Evolutionary conservation across 345 rosid species (phyloP).

Genomic region (Pelargonium nanum): DNA sequence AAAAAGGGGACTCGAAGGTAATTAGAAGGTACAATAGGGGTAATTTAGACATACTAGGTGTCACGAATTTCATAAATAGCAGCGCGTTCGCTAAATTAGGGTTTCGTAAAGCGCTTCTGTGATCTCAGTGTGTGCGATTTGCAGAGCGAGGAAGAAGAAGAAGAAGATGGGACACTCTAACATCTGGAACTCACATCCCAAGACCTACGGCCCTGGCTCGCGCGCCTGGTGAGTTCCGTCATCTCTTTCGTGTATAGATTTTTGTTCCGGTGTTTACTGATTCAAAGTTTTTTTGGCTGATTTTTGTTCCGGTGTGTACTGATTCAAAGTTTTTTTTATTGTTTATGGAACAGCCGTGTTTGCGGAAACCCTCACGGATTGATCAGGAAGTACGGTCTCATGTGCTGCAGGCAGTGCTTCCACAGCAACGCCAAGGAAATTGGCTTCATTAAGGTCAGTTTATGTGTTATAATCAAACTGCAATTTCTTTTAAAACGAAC

Average conservation of each 20-base stretch:
- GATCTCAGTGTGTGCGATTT: neutral
- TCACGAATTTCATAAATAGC: too few species aligned
- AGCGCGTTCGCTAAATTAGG: neutral
- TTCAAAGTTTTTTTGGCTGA: neutral
- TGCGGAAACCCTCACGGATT: constrained; percentile 25
- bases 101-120: neutral
- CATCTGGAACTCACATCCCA: constrained; percentile 9
- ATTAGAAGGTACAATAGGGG: neutral
- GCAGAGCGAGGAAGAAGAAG: neutral
- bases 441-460: constrained; percentile 24
- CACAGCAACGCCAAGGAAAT: constrained; percentile 25
- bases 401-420: constrained; percentile 30
- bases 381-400: constrained; percentile 21
- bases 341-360: constrained; percentile 14
- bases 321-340: neutral
- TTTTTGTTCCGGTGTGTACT: neutral
- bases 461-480: neutral
- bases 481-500: neutral
- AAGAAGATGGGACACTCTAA: constrained; percentile 7
- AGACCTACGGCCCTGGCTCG: constrained; percentile 13
- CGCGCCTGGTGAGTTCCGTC: constrained; percentile 1
- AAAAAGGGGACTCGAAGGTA: too few species aligned
- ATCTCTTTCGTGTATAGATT: neutral
- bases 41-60: neutral
- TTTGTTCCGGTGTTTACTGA: neutral